Percentiles rank a stretch among this genome's conserved stretches.
Evolutionary conservation across 2,329 filamentous ascomycete species (phyloP).

Genomic region (Scolecobasidium constrictum): DNA sequence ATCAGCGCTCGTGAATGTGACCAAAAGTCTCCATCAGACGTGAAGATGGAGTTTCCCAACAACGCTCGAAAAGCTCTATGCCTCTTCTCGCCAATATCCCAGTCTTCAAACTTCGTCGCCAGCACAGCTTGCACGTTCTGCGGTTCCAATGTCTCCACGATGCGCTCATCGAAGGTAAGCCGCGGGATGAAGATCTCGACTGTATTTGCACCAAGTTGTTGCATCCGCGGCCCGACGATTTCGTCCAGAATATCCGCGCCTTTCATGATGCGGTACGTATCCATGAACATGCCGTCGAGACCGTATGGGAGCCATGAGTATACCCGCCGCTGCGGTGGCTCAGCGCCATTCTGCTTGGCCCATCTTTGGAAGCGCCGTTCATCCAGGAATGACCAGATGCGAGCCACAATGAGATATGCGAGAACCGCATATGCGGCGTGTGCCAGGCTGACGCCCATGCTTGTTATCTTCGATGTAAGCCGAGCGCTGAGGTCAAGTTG

Average conservation of each 20-base stretch:
- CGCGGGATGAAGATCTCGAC: slow-evolving; percentile 1
- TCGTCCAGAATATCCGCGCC: slow-evolving; percentile 11
- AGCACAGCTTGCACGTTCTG: slow-evolving; percentile 37
- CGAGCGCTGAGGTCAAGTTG: too few species aligned
- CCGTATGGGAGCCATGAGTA: slow-evolving; percentile 19
- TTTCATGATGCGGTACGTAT: slow-evolving; percentile 9
- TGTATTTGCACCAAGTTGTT: slow-evolving; percentile 3
- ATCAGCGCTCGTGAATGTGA: slow-evolving; percentile 5
- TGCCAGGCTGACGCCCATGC: too few species aligned
- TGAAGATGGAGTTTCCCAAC: slow-evolving; percentile 14
- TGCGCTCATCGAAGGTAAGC: slow-evolving; percentile 3
- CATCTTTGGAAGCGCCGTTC: too few species aligned
- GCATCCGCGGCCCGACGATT: not conserved
- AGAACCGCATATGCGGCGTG: not conserved
- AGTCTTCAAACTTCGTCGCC: slow-evolving; percentile 35
- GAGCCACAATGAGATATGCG: not conserved
- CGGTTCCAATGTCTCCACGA: slow-evolving; percentile 26
- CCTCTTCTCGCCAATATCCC: slow-evolving; percentile 18
- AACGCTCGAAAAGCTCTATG: not conserved
- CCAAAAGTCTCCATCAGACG: slow-evolving; percentile 9
- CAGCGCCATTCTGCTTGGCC: slow-evolving; percentile 39
- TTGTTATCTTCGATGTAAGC: too few species aligned
- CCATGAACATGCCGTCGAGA: slow-evolving; percentile 6
- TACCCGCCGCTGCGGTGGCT: slow-evolving; percentile 25
- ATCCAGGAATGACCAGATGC: not conserved